Percentiles rank a stretch among this genome's conserved stretches.
Conservation (phyloP, 2,329 filamentous ascomycete species). For the Sphaceloma murrayae region DNA sequence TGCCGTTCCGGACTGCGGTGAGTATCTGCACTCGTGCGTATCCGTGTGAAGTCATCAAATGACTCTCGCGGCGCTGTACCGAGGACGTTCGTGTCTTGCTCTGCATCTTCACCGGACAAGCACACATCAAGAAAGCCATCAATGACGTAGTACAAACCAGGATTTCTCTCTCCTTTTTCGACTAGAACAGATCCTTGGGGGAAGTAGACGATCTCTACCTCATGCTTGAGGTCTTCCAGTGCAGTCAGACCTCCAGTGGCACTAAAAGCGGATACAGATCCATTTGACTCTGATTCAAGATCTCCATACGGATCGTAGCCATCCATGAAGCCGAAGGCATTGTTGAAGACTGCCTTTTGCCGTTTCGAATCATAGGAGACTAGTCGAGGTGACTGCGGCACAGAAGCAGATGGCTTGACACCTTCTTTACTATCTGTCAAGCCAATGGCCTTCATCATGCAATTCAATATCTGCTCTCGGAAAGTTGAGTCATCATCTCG, state of each 20-base stretch:
- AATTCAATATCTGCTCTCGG: slow-evolving; percentile 80
- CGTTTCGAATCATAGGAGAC: slow-evolving; percentile 74
- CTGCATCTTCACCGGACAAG: slow-evolving; percentile 65
- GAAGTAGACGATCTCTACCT: slow-evolving; percentile 95
- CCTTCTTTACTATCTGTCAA: slow-evolving; percentile 59
- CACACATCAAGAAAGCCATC: slow-evolving; percentile 95
- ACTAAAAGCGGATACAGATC: slow-evolving; percentile 36
- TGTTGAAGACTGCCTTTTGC: slow-evolving; percentile 70
- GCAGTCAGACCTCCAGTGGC: slow-evolving; percentile 55
- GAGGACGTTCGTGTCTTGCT: slow-evolving; percentile 38
- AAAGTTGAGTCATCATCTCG: slow-evolving; percentile 78
- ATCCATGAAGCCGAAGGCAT: slow-evolving; percentile 87
- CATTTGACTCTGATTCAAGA: slow-evolving; percentile 77
- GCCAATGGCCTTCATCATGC: slow-evolving; percentile 90
- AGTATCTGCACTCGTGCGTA: slow-evolving; percentile 15
- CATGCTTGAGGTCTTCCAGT: slow-evolving; percentile 74
- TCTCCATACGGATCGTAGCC: slow-evolving; percentile 68
- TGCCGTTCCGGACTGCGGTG: slow-evolving; percentile 19
- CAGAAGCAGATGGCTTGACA: slow-evolving; percentile 60
- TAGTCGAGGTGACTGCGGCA: slow-evolving; percentile 74
- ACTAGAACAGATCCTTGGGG: slow-evolving; percentile 89
- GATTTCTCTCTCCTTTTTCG: slow-evolving; percentile 93
- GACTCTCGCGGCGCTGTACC: slow-evolving; percentile 32
- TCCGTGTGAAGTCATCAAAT: slow-evolving; percentile 24
- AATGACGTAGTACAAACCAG: slow-evolving; percentile 92